Conservation (phyloP, 495 filamentous ascomycete genomes). For the Neurospora africana region DNA sequence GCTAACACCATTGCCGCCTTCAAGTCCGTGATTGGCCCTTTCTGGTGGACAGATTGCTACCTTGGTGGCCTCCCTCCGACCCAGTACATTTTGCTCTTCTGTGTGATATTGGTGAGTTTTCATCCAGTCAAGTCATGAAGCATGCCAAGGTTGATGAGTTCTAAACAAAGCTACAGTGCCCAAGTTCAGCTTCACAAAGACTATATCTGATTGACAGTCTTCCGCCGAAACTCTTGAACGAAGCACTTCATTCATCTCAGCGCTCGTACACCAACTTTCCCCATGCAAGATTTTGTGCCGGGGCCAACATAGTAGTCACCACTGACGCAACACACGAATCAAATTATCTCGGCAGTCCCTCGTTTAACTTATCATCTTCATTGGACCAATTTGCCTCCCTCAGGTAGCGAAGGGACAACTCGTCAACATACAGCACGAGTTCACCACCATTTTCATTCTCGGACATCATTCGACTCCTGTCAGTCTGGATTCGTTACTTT, state of each 20-base stretch:
- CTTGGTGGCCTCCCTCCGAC: slow-evolving; percentile 8
- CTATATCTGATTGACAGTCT: not conserved
- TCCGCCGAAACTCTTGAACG: not conserved
- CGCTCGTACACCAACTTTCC: not conserved
- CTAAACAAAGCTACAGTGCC: not conserved
- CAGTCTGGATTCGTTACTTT: not conserved
- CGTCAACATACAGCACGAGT: not conserved
- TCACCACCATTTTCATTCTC: not conserved
- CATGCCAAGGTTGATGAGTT: not conserved
- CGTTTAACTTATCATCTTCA: slow-evolving; percentile 14
- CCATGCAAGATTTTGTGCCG: not conserved
- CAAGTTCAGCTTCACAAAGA: not conserved
- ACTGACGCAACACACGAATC: slow-evolving; percentile 14
- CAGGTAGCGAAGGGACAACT: not conserved
- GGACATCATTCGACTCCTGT: not conserved
- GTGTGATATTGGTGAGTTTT: slow-evolving; percentile 44
- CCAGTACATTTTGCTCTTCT: slow-evolving; percentile 13
- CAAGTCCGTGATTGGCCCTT: slow-evolving; percentile 17
- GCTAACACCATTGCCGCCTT: slow-evolving; percentile 7
- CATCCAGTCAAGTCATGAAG: slow-evolving; percentile 21
- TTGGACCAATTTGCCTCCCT: not conserved
- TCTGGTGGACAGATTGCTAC: slow-evolving; percentile 21
- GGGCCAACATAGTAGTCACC: not conserved
- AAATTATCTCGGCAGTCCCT: slow-evolving; percentile 16
- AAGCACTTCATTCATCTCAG: not conserved